phyloP scores from a whole-genome alignment of 768 basidiomycete genomes.

The Lactarius deliciosus region DNA sequence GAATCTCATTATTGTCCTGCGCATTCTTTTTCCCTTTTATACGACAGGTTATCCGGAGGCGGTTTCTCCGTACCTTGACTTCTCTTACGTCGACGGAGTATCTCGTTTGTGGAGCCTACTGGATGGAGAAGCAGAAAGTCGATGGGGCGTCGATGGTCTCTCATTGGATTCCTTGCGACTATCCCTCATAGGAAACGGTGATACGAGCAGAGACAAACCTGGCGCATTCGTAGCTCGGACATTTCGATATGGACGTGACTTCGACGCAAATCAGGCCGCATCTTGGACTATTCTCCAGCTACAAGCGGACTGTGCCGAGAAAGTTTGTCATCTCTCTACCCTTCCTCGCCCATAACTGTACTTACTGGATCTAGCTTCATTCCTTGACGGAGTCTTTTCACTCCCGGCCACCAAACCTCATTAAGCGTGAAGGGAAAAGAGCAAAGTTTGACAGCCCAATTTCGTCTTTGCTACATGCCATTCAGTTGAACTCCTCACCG shows the following conservation, averaged over 20 bases:
- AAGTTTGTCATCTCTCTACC: slow-evolving; percentile 45
- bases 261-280: slow-evolving; percentile 66
- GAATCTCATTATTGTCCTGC: slow-evolving; percentile 70
- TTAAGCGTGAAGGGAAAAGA: slow-evolving; percentile 48
- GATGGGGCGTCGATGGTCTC: slow-evolving; percentile 65
- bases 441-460: slow-evolving; percentile 60
- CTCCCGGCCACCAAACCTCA: slow-evolving; percentile 39
- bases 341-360: slow-evolving; percentile 9
- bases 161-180: slow-evolving; percentile 66
- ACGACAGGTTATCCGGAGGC: slow-evolving; percentile 35
- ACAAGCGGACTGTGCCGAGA: slow-evolving; percentile 72
- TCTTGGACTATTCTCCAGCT: slow-evolving; percentile 80
- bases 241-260: slow-evolving; percentile 72
- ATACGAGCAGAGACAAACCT: slow-evolving; percentile 21
- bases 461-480: slow-evolving; percentile 49
- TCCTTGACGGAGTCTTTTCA: slow-evolving; percentile 57
- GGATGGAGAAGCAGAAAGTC: slow-evolving; percentile 59
- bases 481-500: slow-evolving; percentile 40
- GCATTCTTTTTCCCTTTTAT: slow-evolving; percentile 70
- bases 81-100: slow-evolving; percentile 49
- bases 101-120: slow-evolving; percentile 55
- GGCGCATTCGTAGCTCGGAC: slow-evolving; percentile 60
- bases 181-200: slow-evolving; percentile 38
- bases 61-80: slow-evolving; percentile 33
- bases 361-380: slow-evolving; percentile 50